Conservation (phyloP, 2,329 filamentous ascomycete species). For the Alternaria panax region DNA sequence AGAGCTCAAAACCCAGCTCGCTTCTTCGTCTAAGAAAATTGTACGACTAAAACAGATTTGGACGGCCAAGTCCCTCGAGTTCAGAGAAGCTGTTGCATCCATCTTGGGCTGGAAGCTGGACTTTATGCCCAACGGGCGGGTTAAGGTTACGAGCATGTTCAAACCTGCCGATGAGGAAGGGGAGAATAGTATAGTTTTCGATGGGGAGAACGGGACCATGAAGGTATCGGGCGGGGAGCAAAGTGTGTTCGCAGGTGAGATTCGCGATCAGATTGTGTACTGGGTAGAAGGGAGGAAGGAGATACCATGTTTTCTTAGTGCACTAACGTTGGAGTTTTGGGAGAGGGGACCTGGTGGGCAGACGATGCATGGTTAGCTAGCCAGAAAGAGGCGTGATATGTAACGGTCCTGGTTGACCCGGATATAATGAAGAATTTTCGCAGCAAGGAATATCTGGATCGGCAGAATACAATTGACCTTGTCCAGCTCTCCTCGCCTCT, state of each 20-base stretch:
- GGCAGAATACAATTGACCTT: not conserved
- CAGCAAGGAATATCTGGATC: not conserved
- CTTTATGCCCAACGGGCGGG: constrained; percentile 96
- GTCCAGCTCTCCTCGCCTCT: not conserved
- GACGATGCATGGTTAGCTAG: constrained; percentile 29
- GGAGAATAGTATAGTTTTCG: constrained; percentile 74
- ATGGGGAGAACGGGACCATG: constrained; percentile 95
- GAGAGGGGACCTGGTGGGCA: constrained; percentile 63
- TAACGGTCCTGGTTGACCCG: not conserved
- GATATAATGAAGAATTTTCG: not conserved
- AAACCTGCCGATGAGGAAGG: constrained; percentile 71
- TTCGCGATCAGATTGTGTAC: constrained; percentile 86
- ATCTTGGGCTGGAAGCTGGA: constrained; percentile 94
- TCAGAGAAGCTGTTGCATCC: constrained; percentile 91
- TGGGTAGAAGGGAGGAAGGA: constrained; percentile 95
- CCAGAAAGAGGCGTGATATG: not conserved
- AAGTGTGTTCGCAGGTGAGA: constrained; percentile 84
- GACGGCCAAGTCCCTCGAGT: constrained; percentile 88
- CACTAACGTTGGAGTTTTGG: constrained; percentile 91
- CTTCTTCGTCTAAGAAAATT: constrained; percentile 79
- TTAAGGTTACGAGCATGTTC: constrained; percentile 87
- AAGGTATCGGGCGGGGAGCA: constrained; percentile 92
- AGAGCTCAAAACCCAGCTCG: constrained; percentile 59
- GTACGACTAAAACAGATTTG: constrained; percentile 91
- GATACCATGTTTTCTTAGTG: constrained; percentile 91